A percentile compares a stretch with the other conserved stretches of the same genome.
These are phyloP conservation scores for Pterocarpus macrocarpus DNA, from an alignment of 306 rosid genomes.

Conservation along the genomic window DNA sequence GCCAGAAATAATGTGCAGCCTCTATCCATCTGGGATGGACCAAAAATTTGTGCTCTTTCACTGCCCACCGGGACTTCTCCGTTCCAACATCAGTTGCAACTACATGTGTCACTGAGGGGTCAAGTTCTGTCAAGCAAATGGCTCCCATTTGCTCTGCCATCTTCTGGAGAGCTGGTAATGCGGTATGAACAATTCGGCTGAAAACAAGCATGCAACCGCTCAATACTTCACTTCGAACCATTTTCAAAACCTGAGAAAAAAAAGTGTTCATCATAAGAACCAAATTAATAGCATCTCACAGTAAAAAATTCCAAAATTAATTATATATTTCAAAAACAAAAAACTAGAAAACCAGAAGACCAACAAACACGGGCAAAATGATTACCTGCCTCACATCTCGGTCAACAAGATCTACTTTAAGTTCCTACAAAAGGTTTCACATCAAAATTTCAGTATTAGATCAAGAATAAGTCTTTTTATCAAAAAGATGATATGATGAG, in stretches of 20 bases:
- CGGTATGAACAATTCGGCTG: conserved; percentile 68
- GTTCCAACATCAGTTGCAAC: conserved; percentile 81
- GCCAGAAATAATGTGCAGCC: conserved; percentile 85
- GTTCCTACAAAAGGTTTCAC: conserved; percentile 63
- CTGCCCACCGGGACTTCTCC: conserved; percentile 86
- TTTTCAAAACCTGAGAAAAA: conserved; percentile 65
- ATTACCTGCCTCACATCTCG: conserved; percentile 91
- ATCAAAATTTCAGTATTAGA: too few relatives aligned
- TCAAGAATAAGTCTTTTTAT: neutral
- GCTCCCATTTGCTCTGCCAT: conserved; percentile 94
- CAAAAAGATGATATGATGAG: neutral
- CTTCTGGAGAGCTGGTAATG: conserved; percentile 66
- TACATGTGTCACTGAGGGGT: conserved; percentile 76
- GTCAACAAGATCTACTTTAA: conserved; percentile 54
- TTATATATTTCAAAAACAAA: neutral
- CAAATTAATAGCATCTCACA: neutral
- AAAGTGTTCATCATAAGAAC: neutral
- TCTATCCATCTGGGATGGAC: conserved; percentile 90
- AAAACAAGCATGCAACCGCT: conserved; percentile 73
- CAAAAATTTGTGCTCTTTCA: conserved; percentile 71
- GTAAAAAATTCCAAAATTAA: conserved; percentile 4
- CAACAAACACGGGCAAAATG: conserved; percentile 12
- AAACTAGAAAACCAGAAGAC: neutral
- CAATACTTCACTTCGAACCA: conserved; percentile 58
- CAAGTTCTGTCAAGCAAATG: conserved; percentile 65